Evolutionary conservation across 257 asterid genomes (phyloP).

Genomic region (Jacaranda mimosifolia): DNA sequence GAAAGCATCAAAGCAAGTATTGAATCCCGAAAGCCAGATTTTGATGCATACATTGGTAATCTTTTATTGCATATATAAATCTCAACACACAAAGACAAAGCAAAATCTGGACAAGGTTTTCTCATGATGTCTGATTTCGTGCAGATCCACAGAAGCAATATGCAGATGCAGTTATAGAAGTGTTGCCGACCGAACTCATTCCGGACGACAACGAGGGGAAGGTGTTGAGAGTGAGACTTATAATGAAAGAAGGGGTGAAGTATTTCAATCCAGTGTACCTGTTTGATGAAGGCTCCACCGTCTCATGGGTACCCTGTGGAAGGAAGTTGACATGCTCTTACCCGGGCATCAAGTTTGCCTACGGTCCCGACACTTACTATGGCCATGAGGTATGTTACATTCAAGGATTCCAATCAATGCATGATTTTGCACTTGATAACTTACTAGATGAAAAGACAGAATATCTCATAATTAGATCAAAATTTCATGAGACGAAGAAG

Average conservation of each 20-base stretch:
- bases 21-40: conserved; percentile 93
- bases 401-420: not conserved
- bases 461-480: too few species aligned
- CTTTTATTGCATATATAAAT: not conserved
- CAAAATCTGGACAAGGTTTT: not conserved
- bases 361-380: conserved; percentile 86
- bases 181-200: conserved; percentile 87
- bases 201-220: conserved; percentile 97
- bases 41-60: conserved; percentile 92
- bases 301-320: conserved; percentile 98
- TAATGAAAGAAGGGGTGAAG: conserved; percentile 92
- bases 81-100: not conserved
- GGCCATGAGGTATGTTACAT: conserved; percentile 75
- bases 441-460: not conserved
- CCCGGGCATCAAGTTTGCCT: conserved; percentile 94
- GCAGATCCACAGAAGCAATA: conserved; percentile 96
- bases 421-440: not conserved
- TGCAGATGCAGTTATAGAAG: conserved; percentile 94
- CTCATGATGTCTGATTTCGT: not conserved
- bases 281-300: conserved; percentile 95
- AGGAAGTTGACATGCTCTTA: conserved; percentile 96
- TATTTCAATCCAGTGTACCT: conserved; percentile 86
- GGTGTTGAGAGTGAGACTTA: conserved; percentile 86
- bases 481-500: not conserved
- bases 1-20: conserved; percentile 98